These are phyloP conservation scores for Pseudonitzschia delicatissima DNA, from an alignment of 108 stramenopile species.

Conservation along the genomic window DNA sequence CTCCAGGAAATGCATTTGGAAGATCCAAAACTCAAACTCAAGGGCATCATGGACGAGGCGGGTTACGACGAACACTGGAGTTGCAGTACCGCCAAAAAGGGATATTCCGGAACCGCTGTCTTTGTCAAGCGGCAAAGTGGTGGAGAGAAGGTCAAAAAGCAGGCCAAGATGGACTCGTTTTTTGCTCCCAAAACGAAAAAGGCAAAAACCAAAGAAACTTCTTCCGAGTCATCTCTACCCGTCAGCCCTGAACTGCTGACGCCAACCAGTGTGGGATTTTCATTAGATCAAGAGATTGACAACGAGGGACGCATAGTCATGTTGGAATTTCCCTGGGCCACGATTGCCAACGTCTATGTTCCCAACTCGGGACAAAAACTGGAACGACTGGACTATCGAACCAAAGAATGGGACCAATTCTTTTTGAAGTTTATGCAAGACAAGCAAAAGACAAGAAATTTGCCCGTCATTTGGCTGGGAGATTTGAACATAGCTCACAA, in stretches of 20 bases:
- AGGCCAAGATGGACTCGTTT: slow-evolving; percentile 67
- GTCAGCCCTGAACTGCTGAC: slow-evolving; percentile 38
- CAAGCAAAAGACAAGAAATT: slow-evolving; percentile 51
- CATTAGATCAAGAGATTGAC: slow-evolving; percentile 67
- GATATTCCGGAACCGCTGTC: slow-evolving; percentile 95
- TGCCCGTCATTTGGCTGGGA: slow-evolving; percentile 89
- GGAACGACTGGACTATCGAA: slow-evolving; percentile 91
- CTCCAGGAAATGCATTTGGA: slow-evolving; percentile 81
- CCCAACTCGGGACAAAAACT: slow-evolving; percentile 97
- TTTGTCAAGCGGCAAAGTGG: slow-evolving; percentile 56
- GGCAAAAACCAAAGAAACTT: not conserved
- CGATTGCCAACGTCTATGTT: slow-evolving; percentile 90
- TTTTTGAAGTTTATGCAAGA: slow-evolving; percentile 69
- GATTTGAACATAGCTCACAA: slow-evolving; percentile 93
- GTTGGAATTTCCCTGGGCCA: slow-evolving; percentile 85
- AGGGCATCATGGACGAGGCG: slow-evolving; percentile 55
- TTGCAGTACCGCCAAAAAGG: slow-evolving; percentile 91
- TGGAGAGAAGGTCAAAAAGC: slow-evolving; percentile 41
- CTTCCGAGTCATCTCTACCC: not conserved
- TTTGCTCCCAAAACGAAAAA: slow-evolving; percentile 39
- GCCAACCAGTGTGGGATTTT: slow-evolving; percentile 45
- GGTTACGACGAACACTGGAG: slow-evolving; percentile 87
- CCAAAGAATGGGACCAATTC: slow-evolving; percentile 90
- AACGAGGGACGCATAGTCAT: slow-evolving; percentile 91
- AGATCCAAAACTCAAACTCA: slow-evolving; percentile 72